Evolutionary conservation across 2,329 filamentous ascomycete genomes (phyloP), one percentile per base, ranked within the genome.

Genomic region (Didymella arachidicola): DNA sequence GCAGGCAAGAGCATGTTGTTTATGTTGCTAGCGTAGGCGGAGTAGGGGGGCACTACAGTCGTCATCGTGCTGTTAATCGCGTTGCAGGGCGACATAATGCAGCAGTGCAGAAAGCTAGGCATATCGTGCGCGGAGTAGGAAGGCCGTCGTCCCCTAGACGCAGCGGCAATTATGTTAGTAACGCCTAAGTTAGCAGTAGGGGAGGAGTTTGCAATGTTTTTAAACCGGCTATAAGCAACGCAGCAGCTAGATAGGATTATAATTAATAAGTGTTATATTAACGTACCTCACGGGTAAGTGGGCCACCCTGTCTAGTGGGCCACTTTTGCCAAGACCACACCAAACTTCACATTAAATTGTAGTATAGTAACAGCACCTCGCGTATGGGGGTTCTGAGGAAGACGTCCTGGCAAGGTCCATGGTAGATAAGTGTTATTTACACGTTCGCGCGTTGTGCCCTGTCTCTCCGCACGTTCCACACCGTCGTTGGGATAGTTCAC

Each of bases 121-220:
- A 62, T 66, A 41, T 30, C 32, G 25, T 68, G 56, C 46, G 59
- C 49, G 6, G 54, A 60, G 60, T 73, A 44, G 70, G 54, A 68
- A 11, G 57, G 63, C 8, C 39, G 46, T 2, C 50, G 47, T 19
- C 64, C 56, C 34, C 62, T 36, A 19, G 60, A 70, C 29, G 41
- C 27, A 32, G 66, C 60, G 4, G 43, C 45, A 10, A 57, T 72
- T 10, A 51, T 74, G 30, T 58, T 73, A 6, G 66, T 72, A 11
- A 71, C 59, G 52, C 69, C 62, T 11, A 50, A 73, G 61, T 62
- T 51, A n/a, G 71, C 60, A 1, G 57, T 72, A 2, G 52, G 57
- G 18, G 56, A 64, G 32, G 65, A 50, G 29, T 72, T 72, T 43
- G 53, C 39, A 29, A 62, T 48, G 50, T 69, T 64, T 56, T 57